Evolutionary conservation across 352 stramenopile genomes (phyloP).

Genomic region (Pythium dissimile): DNA sequence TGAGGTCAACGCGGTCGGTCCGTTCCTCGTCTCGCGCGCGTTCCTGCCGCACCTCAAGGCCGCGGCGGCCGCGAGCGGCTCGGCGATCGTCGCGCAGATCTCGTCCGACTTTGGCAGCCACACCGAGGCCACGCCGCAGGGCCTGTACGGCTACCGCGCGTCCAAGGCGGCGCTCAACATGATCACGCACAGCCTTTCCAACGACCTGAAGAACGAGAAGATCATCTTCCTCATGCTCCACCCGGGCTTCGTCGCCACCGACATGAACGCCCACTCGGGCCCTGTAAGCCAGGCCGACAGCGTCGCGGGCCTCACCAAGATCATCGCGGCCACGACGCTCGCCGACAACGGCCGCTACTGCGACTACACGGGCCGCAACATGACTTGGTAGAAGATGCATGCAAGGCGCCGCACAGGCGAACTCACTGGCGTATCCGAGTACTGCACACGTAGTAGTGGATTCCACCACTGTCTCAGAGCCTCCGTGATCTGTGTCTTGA

Average conservation of each 20-base stretch:
- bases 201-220: conserved; percentile 29
- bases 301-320: conserved; percentile 23
- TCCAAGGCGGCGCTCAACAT: conserved; percentile 58
- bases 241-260: conserved; percentile 36
- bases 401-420: not conserved
- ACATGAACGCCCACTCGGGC: conserved; percentile 29
- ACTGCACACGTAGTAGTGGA: too few relatives aligned
- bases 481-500: not conserved
- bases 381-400: conserved; percentile 23
- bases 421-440: too few relatives aligned
- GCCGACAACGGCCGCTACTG: conserved; percentile 31
- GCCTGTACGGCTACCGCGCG: conserved; percentile 38
- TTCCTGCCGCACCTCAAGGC: conserved; percentile 39
- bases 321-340: conserved; percentile 23
- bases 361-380: conserved; percentile 22
- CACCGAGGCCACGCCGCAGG: conserved; percentile 6
- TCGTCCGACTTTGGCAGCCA: conserved; percentile 24
- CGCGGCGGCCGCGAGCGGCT: conserved; percentile 12
- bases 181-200: conserved; percentile 26
- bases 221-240: conserved; percentile 31
- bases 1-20: conserved; percentile 57
- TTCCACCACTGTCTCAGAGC: too few relatives aligned
- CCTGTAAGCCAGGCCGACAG: conserved; percentile 24
- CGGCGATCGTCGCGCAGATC: conserved; percentile 24
- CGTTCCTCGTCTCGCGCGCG: conserved; percentile 55